These are phyloP conservation scores for Xylaria castorea DNA, from an alignment of 495 filamentous ascomycete species.

Conservation along the genomic window DNA sequence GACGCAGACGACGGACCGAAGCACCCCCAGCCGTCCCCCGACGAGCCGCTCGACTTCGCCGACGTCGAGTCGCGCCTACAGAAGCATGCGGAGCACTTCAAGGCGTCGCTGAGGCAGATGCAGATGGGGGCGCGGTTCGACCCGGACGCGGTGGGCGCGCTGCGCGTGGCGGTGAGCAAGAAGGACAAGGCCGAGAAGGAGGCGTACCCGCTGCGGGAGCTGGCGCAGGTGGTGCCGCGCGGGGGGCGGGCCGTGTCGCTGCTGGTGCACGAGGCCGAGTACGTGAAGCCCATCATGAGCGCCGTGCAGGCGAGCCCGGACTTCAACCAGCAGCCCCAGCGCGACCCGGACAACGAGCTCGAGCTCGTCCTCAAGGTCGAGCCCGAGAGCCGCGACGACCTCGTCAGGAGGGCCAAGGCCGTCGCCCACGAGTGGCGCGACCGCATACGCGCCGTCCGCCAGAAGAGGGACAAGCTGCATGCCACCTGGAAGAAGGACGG, in stretches of 20 bases:
- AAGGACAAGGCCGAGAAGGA: slow-evolving; percentile 44
- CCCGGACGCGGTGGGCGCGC: slow-evolving; percentile 66
- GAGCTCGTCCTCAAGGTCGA: slow-evolving; percentile 78
- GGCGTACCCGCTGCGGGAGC: slow-evolving; percentile 66
- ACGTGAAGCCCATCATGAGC: slow-evolving; percentile 73
- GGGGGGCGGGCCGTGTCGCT: slow-evolving; percentile 68
- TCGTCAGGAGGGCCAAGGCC: slow-evolving; percentile 63
- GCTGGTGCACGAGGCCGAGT: slow-evolving; percentile 60
- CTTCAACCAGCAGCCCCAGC: slow-evolving; percentile 76
- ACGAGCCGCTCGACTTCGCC: slow-evolving; percentile 73
- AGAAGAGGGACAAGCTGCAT: slow-evolving; percentile 68
- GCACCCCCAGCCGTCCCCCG: slow-evolving; percentile 38
- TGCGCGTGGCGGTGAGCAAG: slow-evolving; percentile 65
- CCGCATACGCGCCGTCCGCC: slow-evolving; percentile 57
- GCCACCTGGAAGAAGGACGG: slow-evolving; percentile 66
- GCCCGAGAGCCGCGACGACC: slow-evolving; percentile 63
- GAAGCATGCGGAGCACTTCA: slow-evolving; percentile 61
- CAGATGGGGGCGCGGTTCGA: slow-evolving; percentile 67
- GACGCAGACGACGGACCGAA: slow-evolving; percentile 33
- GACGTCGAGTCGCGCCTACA: slow-evolving; percentile 66
- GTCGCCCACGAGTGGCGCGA: slow-evolving; percentile 68
- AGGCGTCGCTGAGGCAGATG: slow-evolving; percentile 69
- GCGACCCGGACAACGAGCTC: slow-evolving; percentile 68
- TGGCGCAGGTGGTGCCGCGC: slow-evolving; percentile 79
- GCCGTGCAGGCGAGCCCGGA: slow-evolving; percentile 69